Conservation (phyloP, 1,284 basidiomycete species). For the Cutaneotrichosporon curvatum region DNA sequence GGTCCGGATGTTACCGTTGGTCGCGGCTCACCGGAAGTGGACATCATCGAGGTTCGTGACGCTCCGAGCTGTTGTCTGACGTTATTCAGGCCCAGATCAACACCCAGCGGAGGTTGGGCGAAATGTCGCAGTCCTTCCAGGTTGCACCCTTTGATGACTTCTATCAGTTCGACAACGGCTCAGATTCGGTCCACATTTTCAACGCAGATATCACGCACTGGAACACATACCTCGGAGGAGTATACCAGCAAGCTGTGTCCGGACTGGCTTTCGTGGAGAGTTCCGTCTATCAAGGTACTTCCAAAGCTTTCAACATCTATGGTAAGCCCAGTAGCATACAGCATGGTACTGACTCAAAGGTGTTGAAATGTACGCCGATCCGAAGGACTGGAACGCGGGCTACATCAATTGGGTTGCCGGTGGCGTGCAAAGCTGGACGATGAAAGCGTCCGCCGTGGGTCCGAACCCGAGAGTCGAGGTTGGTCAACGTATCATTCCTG, state of each 20-base stretch:
- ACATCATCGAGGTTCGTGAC: constrained; percentile 48
- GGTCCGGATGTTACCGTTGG: constrained; percentile 44
- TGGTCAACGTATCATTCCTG: constrained; percentile 63
- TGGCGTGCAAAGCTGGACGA: constrained; percentile 62
- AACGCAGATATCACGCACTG: constrained; percentile 52
- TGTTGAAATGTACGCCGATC: constrained; percentile 64
- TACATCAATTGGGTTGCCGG: constrained; percentile 73
- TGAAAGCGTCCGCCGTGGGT: constrained; percentile 64
- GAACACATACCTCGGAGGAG: constrained; percentile 69
- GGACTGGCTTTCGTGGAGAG: constrained; percentile 55
- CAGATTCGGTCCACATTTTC: constrained; percentile 22
- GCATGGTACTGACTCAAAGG: constrained; percentile 28
- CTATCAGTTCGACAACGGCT: constrained; percentile 57
- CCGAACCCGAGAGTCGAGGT: constrained; percentile 64
- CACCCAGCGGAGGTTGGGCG: constrained; percentile 18
- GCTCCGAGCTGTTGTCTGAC: no score
- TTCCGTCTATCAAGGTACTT: constrained; percentile 38
- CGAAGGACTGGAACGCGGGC: constrained; percentile 51
- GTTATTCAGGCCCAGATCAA: constrained; percentile 32
- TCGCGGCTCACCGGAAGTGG: constrained; percentile 52
- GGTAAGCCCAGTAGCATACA: constrained; percentile 42
- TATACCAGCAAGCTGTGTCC: constrained; percentile 74
- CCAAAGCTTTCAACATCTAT: constrained; percentile 46
- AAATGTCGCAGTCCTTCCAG: constrained; percentile 56
- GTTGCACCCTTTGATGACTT: constrained; percentile 56